Evolutionary conservation across 805 yeast species (phyloP).

Genomic region (Saccharomycopsis guyanensis): DNA sequence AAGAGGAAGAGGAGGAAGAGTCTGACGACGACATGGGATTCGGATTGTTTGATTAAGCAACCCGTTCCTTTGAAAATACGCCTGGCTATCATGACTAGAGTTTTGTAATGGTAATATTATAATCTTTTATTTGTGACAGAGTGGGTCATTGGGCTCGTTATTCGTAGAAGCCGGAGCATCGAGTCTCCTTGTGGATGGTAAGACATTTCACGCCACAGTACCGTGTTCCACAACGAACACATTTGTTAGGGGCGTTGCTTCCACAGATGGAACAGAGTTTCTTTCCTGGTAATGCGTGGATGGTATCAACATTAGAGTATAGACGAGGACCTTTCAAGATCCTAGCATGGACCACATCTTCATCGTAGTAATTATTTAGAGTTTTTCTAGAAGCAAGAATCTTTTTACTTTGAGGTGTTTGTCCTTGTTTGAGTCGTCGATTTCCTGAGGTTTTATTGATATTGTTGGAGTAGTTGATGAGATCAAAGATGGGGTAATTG

Average conservation of each 20-base stretch:
- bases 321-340: slow-evolving; percentile 12
- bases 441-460: slow-evolving; percentile 7
- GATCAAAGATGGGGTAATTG: slow-evolving; percentile 20
- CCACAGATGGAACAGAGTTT: slow-evolving; percentile 21
- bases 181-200: slow-evolving; percentile 17
- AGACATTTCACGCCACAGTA: slow-evolving; percentile 20
- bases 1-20: slow-evolving; percentile 54
- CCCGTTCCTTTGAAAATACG: neutral
- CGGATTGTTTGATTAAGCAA: slow-evolving; percentile 93
- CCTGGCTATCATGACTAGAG: neutral
- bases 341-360: slow-evolving; percentile 53
- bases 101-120: neutral
- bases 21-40: slow-evolving; percentile 78
- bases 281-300: slow-evolving; percentile 16
- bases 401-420: slow-evolving; percentile 18
- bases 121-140: neutral
- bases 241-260: slow-evolving; percentile 17
- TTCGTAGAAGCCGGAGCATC: slow-evolving; percentile 17
- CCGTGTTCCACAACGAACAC: slow-evolving; percentile 18
- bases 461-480: slow-evolving; percentile 16
- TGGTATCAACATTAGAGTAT: slow-evolving; percentile 9
- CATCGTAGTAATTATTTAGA: slow-evolving; percentile 50
- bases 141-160: neutral
- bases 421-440: slow-evolving; percentile 13
- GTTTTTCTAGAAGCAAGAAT: slow-evolving; percentile 28